Evolutionary conservation across 768 basidiomycete species (phyloP).

Genomic region (Auriscalpium vulgare): DNA sequence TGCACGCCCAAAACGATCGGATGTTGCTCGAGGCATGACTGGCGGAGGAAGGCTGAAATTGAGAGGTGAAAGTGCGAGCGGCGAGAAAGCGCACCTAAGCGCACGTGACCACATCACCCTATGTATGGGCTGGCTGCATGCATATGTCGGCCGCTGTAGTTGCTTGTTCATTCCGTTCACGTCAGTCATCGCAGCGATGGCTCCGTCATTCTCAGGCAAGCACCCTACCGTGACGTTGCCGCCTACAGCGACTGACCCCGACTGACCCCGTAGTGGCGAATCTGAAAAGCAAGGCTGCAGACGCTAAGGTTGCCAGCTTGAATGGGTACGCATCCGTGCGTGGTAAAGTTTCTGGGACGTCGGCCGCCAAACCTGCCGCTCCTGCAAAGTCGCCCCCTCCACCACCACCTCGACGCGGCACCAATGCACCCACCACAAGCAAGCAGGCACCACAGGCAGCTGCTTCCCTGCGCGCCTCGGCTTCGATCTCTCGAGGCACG

Average conservation of each 20-base stretch:
- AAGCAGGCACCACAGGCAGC: no score
- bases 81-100: no score
- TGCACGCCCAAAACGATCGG: constrained; percentile 30
- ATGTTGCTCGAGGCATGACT: constrained; percentile 1
- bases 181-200: no score
- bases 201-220: no score
- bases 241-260: no score
- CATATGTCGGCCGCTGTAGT: no score
- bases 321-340: neutral
- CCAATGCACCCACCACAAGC: no score
- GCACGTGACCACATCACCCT: no score
- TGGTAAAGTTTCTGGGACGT: neutral
- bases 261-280: neutral
- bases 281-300: neutral
- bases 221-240: no score
- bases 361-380: neutral
- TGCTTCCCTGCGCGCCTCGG: neutral
- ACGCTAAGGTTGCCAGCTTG: neutral
- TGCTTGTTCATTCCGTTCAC: no score
- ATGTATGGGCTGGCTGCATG: no score
- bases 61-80: no score
- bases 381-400: neutral
- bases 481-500: neutral
- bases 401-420: neutral
- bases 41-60: neutral